Conservation (phyloP, 495 filamentous ascomycete species). For the Penicillium macrosclerotiorum region DNA sequence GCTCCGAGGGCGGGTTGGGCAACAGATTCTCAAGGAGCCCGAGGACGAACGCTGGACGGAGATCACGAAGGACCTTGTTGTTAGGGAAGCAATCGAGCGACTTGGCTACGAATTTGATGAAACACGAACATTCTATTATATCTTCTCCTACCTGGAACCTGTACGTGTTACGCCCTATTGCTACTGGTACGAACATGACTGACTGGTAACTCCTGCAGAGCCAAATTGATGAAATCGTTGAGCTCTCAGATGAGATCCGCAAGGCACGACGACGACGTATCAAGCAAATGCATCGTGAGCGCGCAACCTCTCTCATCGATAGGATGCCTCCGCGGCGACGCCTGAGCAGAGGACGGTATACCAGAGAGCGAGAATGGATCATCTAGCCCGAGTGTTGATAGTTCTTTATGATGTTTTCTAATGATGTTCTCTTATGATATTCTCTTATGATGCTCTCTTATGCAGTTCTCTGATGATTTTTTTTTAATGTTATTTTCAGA, state of each 20-base stretch:
- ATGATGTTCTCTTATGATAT: no score
- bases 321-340: conserved; percentile 17
- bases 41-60: conserved; percentile 88
- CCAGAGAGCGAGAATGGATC: conserved; percentile 27
- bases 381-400: conserved; percentile 9
- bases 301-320: conserved; percentile 37
- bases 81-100: conserved; percentile 81
- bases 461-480: neutral
- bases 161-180: conserved; percentile 64
- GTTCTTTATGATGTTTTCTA: no score
- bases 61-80: conserved; percentile 90
- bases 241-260: conserved; percentile 80
- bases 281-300: conserved; percentile 78
- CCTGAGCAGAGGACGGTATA: conserved; percentile 8
- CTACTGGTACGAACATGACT: neutral
- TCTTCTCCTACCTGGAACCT: conserved; percentile 86
- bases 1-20: conserved; percentile 33
- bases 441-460: neutral
- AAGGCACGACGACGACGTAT: conserved; percentile 70
- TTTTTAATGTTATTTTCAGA: no score
- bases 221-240: conserved; percentile 78
- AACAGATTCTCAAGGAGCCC: conserved; percentile 39
- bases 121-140: conserved; percentile 83
- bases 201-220: conserved; percentile 53
- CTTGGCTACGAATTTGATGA: conserved; percentile 90